Evolutionary conservation across 2,329 filamentous ascomycete species (phyloP).

Genomic region (Cladosporium sp.): DNA sequence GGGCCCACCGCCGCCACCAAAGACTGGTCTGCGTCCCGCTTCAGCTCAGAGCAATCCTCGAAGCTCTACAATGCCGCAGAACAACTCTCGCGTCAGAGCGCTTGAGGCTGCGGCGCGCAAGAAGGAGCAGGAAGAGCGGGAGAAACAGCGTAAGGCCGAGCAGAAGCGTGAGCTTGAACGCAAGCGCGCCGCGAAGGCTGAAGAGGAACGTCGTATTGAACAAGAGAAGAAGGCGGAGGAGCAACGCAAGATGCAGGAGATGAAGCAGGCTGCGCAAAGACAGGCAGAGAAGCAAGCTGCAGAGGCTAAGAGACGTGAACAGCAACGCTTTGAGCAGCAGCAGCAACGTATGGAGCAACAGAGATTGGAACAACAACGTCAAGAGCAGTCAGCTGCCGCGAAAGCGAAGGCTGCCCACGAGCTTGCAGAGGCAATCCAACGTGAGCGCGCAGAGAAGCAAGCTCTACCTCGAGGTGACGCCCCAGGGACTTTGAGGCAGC

Average conservation of each 20-base stretch:
- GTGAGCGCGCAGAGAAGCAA: constrained; percentile 39
- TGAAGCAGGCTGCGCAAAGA: constrained; percentile 41
- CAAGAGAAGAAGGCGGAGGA: constrained; percentile 44
- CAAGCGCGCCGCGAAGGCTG: constrained; percentile 70
- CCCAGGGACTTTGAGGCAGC: constrained; percentile 55
- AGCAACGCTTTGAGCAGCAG: constrained; percentile 41
- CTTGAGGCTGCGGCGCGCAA: constrained; percentile 76
- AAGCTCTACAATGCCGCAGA: constrained; percentile 49
- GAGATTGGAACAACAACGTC: constrained; percentile 29
- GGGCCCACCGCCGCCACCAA: constrained; percentile 50
- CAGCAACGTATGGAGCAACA: constrained; percentile 35
- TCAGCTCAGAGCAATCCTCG: constrained; percentile 57
- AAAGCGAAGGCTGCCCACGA: constrained; percentile 38
- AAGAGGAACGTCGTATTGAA: constrained; percentile 52
- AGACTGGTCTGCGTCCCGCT: constrained; percentile 68
- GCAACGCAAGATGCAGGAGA: constrained; percentile 41
- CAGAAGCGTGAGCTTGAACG: constrained; percentile 80
- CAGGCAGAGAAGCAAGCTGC: constrained; percentile 49
- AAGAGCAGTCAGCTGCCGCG: constrained; percentile 31
- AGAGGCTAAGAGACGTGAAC: constrained; percentile 41
- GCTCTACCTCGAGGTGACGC: constrained; percentile 51
- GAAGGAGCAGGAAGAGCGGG: constrained; percentile 81
- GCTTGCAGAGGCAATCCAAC: constrained; percentile 39
- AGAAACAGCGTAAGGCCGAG: constrained; percentile 75
- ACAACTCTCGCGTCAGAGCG: constrained; percentile 52